Conservation (phyloP, 2,329 filamentous ascomycete species). For the Alternaria tenuissima region DNA sequence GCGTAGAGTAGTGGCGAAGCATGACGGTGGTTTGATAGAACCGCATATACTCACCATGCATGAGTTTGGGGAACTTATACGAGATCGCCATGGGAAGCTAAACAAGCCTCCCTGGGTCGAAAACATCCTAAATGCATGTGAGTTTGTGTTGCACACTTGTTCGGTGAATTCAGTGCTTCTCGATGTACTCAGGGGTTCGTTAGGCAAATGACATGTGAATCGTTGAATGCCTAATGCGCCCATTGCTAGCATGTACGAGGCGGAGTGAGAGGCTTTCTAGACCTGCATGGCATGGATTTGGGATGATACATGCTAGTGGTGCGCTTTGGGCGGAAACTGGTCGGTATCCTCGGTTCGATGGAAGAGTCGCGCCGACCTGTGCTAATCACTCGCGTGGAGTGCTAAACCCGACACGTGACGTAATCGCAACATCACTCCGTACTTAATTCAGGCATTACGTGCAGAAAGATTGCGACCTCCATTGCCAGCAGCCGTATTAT, state of each 20-base stretch:
- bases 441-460: background rate
- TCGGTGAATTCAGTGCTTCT: conserved; percentile 1
- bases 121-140: background rate
- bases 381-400: background rate
- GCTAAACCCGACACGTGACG: background rate
- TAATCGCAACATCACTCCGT: background rate
- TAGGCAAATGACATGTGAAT: background rate
- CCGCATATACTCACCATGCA: background rate
- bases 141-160: background rate
- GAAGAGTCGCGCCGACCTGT: background rate
- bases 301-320: background rate
- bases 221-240: background rate
- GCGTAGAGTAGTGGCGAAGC: background rate
- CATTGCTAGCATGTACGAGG: background rate
- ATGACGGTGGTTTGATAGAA: background rate
- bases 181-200: background rate
- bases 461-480: too few relatives aligned
- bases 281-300: background rate
- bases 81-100: background rate
- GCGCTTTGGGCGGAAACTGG: background rate
- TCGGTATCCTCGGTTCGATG: background rate
- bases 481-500: too few relatives aligned
- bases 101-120: background rate
- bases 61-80: background rate
- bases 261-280: conserved; percentile 1